phyloP scores from a whole-genome alignment of 177 flowering plant genomes.

The Telopea speciosissima region DNA sequence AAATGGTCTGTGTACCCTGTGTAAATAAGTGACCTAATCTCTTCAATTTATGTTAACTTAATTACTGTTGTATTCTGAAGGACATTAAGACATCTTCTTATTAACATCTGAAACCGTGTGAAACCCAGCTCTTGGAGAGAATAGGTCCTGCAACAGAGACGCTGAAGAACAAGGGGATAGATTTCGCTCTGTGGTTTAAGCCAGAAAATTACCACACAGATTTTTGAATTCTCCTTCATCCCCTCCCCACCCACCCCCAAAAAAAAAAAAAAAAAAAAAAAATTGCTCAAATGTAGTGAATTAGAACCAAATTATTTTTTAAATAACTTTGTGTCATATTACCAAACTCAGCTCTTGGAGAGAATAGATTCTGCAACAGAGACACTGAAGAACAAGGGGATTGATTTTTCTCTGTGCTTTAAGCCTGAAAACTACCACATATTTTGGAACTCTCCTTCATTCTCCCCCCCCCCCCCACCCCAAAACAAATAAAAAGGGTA shows the following conservation, averaged over 20 bases:
- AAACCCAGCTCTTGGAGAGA: constrained; percentile 70
- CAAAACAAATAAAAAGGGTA: too few species aligned
- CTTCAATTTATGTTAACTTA: background rate
- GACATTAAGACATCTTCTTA: background rate
- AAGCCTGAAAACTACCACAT: constrained; percentile 78
- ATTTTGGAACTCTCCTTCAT: constrained; percentile 29
- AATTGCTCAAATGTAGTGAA: too few species aligned
- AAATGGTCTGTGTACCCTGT: background rate
- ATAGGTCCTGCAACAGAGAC: constrained; percentile 80
- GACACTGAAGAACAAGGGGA: constrained; percentile 62
- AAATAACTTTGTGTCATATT: too few species aligned
- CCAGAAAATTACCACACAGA: constrained; percentile 75
- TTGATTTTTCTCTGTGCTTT: constrained; percentile 82
- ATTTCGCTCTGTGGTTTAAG: constrained; percentile 83
- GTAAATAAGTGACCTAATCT: background rate
- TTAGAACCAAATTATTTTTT: too few species aligned
- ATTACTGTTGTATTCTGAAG: background rate
- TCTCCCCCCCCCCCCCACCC: background rate
- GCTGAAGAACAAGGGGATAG: constrained; percentile 66
- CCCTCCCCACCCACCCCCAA: too few species aligned
- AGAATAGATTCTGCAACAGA: constrained; percentile 80
- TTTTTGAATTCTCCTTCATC: constrained; percentile 24
- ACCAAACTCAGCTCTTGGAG: constrained; percentile 62
- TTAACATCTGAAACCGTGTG: background rate
- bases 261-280: too few species aligned